Conservation (phyloP, 2,329 filamentous ascomycete species). For the Gnomoniopsis sp. region DNA sequence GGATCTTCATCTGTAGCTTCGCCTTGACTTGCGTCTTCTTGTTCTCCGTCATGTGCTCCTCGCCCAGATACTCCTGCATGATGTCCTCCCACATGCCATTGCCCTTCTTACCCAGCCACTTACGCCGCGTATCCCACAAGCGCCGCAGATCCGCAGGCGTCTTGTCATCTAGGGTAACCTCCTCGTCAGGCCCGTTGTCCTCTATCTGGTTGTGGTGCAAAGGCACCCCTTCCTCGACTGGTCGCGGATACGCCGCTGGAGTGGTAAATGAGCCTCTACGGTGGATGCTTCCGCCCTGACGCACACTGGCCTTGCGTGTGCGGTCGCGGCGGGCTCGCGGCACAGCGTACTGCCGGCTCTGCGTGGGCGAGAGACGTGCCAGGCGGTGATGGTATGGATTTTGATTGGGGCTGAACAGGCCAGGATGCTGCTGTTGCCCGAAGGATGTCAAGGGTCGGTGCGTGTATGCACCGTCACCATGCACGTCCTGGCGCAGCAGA, state of each 20-base stretch:
- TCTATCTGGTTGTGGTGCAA: neutral
- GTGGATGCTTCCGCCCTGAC: neutral
- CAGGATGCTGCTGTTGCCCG: neutral
- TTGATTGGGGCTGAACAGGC: neutral
- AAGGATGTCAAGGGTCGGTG: constrained; percentile 11
- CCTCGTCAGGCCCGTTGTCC: constrained; percentile 1
- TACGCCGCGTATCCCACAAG: constrained; percentile 47
- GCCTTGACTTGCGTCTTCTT: constrained; percentile 49
- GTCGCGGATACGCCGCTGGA: neutral
- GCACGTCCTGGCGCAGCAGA: constrained; percentile 1
- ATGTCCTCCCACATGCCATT: constrained; percentile 59
- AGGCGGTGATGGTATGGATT: constrained; percentile 9
- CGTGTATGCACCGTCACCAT: constrained; percentile 4
- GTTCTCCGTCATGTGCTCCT: constrained; percentile 55
- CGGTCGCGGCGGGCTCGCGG: constrained; percentile 6
- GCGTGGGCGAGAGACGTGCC: constrained; percentile 7
- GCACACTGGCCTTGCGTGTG: constrained; percentile 6
- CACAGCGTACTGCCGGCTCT: neutral
- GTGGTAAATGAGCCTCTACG: constrained; percentile 2
- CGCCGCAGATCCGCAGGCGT: constrained; percentile 46
- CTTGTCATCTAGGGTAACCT: constrained; percentile 36
- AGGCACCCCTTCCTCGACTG: neutral
- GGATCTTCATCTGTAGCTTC: constrained; percentile 55
- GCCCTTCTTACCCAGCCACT: constrained; percentile 44
- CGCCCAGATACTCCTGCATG: constrained; percentile 36